Base-by-base conservation (phyloP, 257 asterid genomes). In the Nicotiana undulata region DNA sequence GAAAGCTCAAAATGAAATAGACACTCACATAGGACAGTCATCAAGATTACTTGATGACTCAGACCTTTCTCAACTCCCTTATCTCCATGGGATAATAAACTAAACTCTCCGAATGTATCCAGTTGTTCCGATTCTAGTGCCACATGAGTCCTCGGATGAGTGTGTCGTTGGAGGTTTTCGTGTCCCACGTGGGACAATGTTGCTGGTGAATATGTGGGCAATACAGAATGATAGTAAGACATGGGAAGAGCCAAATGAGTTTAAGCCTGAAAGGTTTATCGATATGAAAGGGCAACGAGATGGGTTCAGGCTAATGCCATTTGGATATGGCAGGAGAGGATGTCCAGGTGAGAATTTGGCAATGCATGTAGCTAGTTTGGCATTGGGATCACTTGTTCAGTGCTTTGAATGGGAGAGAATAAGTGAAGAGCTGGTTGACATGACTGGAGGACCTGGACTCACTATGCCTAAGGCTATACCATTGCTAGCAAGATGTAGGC, bases 1-100 rank as follows among this genome's bases (percentile, higher is more conserved):
- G 12, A 88, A 85, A 80, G 92, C 93, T 37, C 89, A 83, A 55
- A 22, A 60, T 0, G 97, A 93, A 86, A 89, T 91, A 5, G 93
- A 87, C 86, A 29, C 11, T 20, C 26, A 9, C 7, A 28, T 81
- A 2, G 92, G 92, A 70, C 34, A 70, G 12, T 61, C 80, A 55
- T 70, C 89, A 7, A 82, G 92, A 37, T 81, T 93, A 10, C 79
- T 91, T 0, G 81, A 86, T 11, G 97, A 93, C 10, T 83, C 89
- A 0, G 95, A 93, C 74, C 85, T 93, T 9, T 15, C 40, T n/a
- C 52, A 80, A 24, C 87, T 84, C 52, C 84, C 89, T 34, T 84
- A 84, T 74, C 86, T 86, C 40, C 81, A 80, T 24, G 77, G 60
- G 6, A 72, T 72, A 40, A 72, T 72, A 72, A 72, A 72, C 0